Conservation (phyloP, 164 flowering plant genomes). For the Nymphaea thermarum region DNA sequence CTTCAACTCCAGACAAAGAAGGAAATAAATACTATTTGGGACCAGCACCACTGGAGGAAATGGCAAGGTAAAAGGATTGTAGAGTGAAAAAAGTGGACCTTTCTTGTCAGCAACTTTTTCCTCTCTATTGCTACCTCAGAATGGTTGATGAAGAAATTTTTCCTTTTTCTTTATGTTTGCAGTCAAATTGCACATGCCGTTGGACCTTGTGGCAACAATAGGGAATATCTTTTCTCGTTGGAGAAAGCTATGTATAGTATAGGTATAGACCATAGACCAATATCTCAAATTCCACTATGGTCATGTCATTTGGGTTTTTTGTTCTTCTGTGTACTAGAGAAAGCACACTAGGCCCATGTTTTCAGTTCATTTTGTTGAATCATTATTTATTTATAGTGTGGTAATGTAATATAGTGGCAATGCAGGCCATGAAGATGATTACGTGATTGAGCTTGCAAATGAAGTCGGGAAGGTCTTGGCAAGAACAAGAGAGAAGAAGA, state of each 20-base stretch:
- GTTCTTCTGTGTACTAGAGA: not conserved
- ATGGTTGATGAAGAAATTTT: not conserved
- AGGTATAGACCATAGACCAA: constrained; percentile 34
- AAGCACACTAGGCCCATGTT: not conserved
- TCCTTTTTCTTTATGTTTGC: constrained; percentile 4
- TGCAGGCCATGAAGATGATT: constrained; percentile 80
- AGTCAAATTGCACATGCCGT: constrained; percentile 91
- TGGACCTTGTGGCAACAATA: constrained; percentile 95
- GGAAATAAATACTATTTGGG: constrained; percentile 89
- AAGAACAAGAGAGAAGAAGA: constrained; percentile 27
- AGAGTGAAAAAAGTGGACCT: not conserved
- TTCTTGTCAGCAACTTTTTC: not conserved
- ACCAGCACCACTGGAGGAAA: constrained; percentile 84
- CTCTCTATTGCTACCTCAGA: not conserved
- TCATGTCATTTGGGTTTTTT: not conserved
- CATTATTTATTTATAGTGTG: too few relatives aligned
- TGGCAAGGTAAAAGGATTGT: constrained; percentile 54
- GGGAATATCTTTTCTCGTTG: constrained; percentile 72
- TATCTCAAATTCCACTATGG: not conserved
- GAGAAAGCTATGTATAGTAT: constrained; percentile 85
- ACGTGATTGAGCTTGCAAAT: constrained; percentile 72
- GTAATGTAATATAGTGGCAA: not conserved
- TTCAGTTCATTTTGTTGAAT: too few relatives aligned
- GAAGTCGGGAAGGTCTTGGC: constrained; percentile 79
- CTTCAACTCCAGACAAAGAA: constrained; percentile 76